A percentile compares a stretch with the other conserved stretches of the same genome.
Evolutionary conservation across 176 grass and related monocot genomes (phyloP).

Genomic region (Dactylis glomerata): DNA sequence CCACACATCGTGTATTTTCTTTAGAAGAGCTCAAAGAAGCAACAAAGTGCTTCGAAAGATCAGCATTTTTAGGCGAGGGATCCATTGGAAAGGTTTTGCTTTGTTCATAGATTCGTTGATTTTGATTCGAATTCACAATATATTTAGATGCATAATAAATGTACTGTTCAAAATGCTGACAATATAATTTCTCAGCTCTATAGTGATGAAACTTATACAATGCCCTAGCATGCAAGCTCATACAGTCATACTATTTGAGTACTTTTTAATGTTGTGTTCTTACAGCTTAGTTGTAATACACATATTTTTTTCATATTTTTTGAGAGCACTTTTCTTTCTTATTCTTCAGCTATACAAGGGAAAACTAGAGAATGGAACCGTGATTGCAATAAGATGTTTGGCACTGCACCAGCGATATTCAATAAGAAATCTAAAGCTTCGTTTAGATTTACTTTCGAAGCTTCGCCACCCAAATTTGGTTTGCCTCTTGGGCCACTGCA

Average conservation of each 20-base stretch:
- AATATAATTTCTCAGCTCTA: not conserved
- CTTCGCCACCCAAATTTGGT: conserved; percentile 89
- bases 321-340: no score
- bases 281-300: not conserved
- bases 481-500: conserved; percentile 89
- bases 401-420: conserved; percentile 75
- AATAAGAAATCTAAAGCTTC: conserved; percentile 92
- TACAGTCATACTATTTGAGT: not conserved
- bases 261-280: not conserved
- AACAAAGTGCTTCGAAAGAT: conserved; percentile 71
- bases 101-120: conserved; percentile 1
- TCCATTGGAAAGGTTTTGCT: conserved; percentile 84
- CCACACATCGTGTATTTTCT: conserved; percentile 63
- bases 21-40: conserved; percentile 96
- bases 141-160: conserved; percentile 8
- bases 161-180: not conserved
- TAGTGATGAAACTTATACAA: not conserved
- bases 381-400: conserved; percentile 91
- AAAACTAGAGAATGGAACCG: conserved; percentile 76
- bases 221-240: not conserved
- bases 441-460: conserved; percentile 94
- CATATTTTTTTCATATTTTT: no score
- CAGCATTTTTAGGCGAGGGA: conserved; percentile 85
- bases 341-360: conserved; percentile 90
- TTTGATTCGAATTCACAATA: not conserved